Conservation (phyloP, 2,329 filamentous ascomycete species). For the Sporothrix pseudoabietina region DNA sequence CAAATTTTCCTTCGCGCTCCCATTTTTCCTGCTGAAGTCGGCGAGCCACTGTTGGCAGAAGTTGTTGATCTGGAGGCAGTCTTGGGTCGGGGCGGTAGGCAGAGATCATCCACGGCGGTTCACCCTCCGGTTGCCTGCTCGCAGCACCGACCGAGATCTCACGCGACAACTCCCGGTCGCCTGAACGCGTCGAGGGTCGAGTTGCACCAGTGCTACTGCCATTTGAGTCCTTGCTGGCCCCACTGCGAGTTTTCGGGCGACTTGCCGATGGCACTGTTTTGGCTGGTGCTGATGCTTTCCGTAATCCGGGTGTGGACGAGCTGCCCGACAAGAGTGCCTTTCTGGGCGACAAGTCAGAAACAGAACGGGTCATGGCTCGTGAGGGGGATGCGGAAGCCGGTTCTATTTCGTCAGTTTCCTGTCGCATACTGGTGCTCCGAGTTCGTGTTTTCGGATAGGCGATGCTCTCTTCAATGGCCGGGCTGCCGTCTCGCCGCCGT, state of each 20-base stretch:
- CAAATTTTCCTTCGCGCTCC: slow-evolving; percentile 88
- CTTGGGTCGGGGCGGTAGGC: slow-evolving; percentile 96
- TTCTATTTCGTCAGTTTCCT: background rate
- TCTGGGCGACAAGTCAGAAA: slow-evolving; percentile 57
- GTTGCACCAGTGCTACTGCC: slow-evolving; percentile 53
- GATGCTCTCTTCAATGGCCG: slow-evolving; percentile 58
- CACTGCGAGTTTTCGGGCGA: slow-evolving; percentile 66
- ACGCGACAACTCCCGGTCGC: slow-evolving; percentile 56
- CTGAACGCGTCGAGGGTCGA: slow-evolving; percentile 65
- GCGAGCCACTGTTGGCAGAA: slow-evolving; percentile 90
- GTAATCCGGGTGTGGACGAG: background rate
- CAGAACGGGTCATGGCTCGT: slow-evolving; percentile 40
- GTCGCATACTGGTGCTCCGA: slow-evolving; percentile 66
- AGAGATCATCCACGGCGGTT: slow-evolving; percentile 91
- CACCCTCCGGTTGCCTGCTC: slow-evolving; percentile 79
- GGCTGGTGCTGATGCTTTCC: slow-evolving; percentile 51
- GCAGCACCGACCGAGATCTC: slow-evolving; percentile 49
- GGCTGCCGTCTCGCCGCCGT: slow-evolving; percentile 61
- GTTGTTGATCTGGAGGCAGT: slow-evolving; percentile 90
- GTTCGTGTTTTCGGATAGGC: slow-evolving; percentile 64
- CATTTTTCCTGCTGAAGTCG: slow-evolving; percentile 91
- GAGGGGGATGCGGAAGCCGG: background rate
- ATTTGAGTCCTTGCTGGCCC: slow-evolving; percentile 52
- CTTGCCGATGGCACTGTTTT: slow-evolving; percentile 44
- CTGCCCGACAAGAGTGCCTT: slow-evolving; percentile 44